Evolutionary conservation across 164 flowering plant genomes (phyloP), one percentile per base, ranked within the genome.

Genomic region (Cinnamomum micranthum): DNA sequence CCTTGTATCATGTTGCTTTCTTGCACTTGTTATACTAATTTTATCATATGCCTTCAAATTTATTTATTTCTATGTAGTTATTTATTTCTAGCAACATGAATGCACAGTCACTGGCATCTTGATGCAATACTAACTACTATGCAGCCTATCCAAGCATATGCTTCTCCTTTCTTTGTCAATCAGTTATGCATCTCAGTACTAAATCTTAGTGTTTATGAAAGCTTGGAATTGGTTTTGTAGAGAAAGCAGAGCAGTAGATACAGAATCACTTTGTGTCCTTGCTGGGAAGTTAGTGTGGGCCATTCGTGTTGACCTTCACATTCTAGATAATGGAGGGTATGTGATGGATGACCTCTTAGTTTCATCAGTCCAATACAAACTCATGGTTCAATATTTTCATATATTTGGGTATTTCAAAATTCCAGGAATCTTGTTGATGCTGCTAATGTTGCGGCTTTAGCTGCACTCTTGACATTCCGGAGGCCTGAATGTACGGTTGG

Each of bases 161-260:
- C 47, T 35, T 35, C 47, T 35, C 47, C 47, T 35, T 35, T 35
- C 47, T 35, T 7, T 6, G 47, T 35, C 47, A 35, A 35, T 35
- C 47, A 35, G 47, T 22, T 65, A 23, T 65, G 31, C 22, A 65
- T 23, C 71, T 17, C 13, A 35, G 71, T 19, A 68, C 33, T 68
- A 10, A 50, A 47, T 50, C 58, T 14, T 68, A 20, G 9, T 1
- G 6, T 79, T 66, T 60, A 22, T 75, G 72, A 41, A 82, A 93
- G 68, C 93, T 96, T 63, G 82, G 92, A 71, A 67, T n/a, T 75
- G 71, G 47, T 67, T 15, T 68, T 87, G 83, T 91, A 95, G 99
- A 89, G 98, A 93, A 84, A 95, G 99, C 84, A 86, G 93, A 82
- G 97, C 98, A 2, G 91, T 95, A 67, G 99, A 93, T 83, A 92